phyloP scores from a whole-genome alignment of 768 basidiomycete genomes.

The Amanita thiersii region DNA sequence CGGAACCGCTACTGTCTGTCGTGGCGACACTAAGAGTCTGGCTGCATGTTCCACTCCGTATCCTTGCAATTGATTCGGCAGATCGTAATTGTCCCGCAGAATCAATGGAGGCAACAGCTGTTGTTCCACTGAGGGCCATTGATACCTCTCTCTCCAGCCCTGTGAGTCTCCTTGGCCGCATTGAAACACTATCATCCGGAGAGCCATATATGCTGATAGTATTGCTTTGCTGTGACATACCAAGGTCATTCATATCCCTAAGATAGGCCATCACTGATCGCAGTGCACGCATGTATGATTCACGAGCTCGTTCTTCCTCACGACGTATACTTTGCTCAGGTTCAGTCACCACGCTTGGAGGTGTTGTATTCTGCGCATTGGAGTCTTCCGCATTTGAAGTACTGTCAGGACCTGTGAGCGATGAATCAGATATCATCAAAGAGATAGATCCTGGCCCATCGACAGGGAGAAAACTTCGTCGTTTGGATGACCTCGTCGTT shows the following conservation, averaged over 20 bases:
- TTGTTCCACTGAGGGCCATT: conserved; percentile 39
- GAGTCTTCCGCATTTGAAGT: conserved; percentile 47
- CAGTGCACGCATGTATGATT: conserved; percentile 72
- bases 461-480: conserved; percentile 86
- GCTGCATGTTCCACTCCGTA: conserved; percentile 51
- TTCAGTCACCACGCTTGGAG: conserved; percentile 37
- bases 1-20: conserved; percentile 68
- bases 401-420: conserved; percentile 40
- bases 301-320: conserved; percentile 66
- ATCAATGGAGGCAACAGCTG: conserved; percentile 30
- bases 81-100: conserved; percentile 53
- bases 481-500: conserved; percentile 48
- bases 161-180: conserved; percentile 62
- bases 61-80: conserved; percentile 49
- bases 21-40: conserved; percentile 68
- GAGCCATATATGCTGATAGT: conserved; percentile 52
- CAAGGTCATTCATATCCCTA: conserved; percentile 90
- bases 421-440: conserved; percentile 38
- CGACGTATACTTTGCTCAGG: conserved; percentile 46
- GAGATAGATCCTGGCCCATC: conserved; percentile 49
- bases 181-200: conserved; percentile 31
- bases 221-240: conserved; percentile 54
- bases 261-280: conserved; percentile 94
- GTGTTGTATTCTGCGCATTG: conserved; percentile 29
- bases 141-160: conserved; percentile 58